These are phyloP conservation scores for Boletus rubescentipes DNA, from an alignment of 768 basidiomycete species.

Conservation along the genomic window DNA sequence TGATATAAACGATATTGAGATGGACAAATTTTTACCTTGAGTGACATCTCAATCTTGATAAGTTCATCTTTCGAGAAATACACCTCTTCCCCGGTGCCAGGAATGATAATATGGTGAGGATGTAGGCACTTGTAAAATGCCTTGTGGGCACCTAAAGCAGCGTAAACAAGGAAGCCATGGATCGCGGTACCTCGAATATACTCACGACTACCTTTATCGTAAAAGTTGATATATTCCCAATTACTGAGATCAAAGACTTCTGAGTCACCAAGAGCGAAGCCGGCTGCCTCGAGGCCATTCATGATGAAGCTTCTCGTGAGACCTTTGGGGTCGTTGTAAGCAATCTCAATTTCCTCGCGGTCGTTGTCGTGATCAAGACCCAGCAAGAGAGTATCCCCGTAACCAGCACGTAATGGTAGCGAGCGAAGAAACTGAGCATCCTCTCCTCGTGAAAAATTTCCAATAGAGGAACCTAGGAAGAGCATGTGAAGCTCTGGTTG, in stretches of 20 bases:
- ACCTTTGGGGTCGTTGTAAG: constrained; percentile 83
- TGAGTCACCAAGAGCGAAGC: constrained; percentile 66
- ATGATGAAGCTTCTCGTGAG: constrained; percentile 77
- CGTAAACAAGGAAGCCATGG: neutral
- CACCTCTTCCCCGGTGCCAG: constrained; percentile 42
- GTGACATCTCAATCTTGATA: constrained; percentile 82
- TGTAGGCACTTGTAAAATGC: constrained; percentile 75
- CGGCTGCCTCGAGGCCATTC: constrained; percentile 77
- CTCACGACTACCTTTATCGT: constrained; percentile 56
- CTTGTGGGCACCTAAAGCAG: constrained; percentile 70
- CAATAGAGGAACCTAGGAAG: constrained; percentile 90
- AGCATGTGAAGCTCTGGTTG: constrained; percentile 72
- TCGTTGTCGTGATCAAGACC: constrained; percentile 89
- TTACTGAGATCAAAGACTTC: constrained; percentile 59
- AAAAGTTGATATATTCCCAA: constrained; percentile 70
- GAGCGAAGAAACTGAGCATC: constrained; percentile 73
- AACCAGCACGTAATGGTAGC: constrained; percentile 72
- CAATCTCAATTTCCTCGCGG: constrained; percentile 67
- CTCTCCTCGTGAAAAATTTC: constrained; percentile 78
- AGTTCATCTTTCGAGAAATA: constrained; percentile 70
- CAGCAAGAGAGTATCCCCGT: constrained; percentile 80
- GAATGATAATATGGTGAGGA: constrained; percentile 56
- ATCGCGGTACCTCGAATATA: constrained; percentile 2
- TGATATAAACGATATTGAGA: neutral
- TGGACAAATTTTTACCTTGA: constrained; percentile 60